Evolutionary conservation across 2,329 filamentous ascomycete species (phyloP), one percentile per base, ranked within the genome.

Genomic region (Orbilia oligospora): DNA sequence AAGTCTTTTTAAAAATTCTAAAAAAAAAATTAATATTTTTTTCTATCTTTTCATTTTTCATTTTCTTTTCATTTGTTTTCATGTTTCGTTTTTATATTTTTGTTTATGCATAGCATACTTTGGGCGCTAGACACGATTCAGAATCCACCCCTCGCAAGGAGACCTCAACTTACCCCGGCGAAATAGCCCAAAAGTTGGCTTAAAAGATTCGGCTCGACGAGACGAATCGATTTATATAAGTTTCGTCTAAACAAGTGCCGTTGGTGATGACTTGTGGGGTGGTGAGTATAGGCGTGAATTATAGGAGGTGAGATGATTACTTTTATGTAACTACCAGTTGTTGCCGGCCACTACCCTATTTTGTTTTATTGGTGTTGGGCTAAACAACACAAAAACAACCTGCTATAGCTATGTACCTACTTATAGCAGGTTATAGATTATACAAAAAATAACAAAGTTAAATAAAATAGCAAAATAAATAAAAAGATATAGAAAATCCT

Each of bases 161-260:
- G 55, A 12, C 20, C 33, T 12, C 10, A 48, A 61, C 75, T 14
- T 65, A 69, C 68, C 53, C 46, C 53, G n/a, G 55, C 55, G 24
- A 46, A 44, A 53, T 44, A 63, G 18, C 16, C 44, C 63, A 16
- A 71, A 63, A 70, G 14, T 22, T 65, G 56, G 41, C 33, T 63
- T 49, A 49, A 68, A 69, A 20, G 75, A 78, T 56, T 49, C 68
- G 3, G 8, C 51, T 38, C 9, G 61, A 69, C 27, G 68, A 68
- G 44, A 27, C 30, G 53, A 72, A 24, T 64, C 38, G 63, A 72
- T 72, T 69, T 56, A 78, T 56, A 10, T 51, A 69, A 78, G n/a
- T 72, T 72, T 68, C 41, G 18, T 49, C 4, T 64, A 78, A 78
- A 71, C 56, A 78, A 38, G n/a, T 18, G 20, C 10, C 9, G 51